Base-by-base conservation (phyloP, 371 early-diverging fungal genomes). In the Apophysomyces variabilis region DNA sequence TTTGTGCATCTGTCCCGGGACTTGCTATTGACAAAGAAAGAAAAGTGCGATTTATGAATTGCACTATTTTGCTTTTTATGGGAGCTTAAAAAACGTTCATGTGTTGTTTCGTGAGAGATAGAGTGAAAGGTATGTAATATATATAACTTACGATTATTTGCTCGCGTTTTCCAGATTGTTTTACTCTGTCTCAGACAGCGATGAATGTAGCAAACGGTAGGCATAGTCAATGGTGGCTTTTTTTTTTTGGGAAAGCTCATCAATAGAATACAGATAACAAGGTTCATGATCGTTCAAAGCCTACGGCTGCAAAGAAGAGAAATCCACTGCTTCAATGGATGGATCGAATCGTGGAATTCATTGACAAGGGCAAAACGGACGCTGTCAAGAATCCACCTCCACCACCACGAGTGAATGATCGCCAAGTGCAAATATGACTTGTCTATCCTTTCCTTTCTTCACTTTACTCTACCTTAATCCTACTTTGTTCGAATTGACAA, bases 331-430 rank as follows among this genome's bases (percentile, higher is more conserved):
- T 50, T 16, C 54, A 11, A 11, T 50, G 16, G 18, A 50, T 18
- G 21, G 18, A 3, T 21, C 54, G 6, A 35, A 3, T 50, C 32
- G 54, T n/a, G 11, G 11, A 50, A 18, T 21, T 50, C 9, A 16
- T 50, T 50, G 54, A 50, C 54, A 50, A 50, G 21, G 54, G 54
- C 21, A 50, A 50, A 50, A 50, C 54, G 3, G 21, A 21, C 21
- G 54, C 54, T 50, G 54, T 50, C 54, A 50, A 50, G 11, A 50
- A 50, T 4, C 54, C 54, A 32, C 54, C 21, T 26, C 54, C 54
- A 1, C 54, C 7, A 21, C 54, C 54, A 26, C 32, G 32, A 26
- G 32, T 26, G 32, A 26, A 26, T 26, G 32, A 26, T 26, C 32
- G 32, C 32, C 32, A 26, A 50, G 21, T 21, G 32, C 32, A 50